Evolutionary conservation across 2,329 filamentous ascomycete genomes (phyloP).

Genomic region (Leptosphaerulina australis): DNA sequence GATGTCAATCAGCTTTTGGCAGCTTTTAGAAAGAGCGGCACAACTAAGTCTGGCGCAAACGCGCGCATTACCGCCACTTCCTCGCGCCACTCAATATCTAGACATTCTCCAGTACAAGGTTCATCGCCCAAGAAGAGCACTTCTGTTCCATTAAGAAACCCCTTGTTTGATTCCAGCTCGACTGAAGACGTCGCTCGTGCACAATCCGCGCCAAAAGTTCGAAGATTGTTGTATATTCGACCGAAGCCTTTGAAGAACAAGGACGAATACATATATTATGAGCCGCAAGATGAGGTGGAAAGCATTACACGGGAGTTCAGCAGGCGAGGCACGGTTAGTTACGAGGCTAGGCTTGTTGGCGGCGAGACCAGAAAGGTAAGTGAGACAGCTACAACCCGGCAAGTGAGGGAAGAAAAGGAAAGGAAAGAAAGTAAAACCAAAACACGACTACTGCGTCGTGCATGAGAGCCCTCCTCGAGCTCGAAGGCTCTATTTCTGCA

Average conservation of each 20-base stretch:
- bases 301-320: conserved; percentile 49
- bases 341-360: conserved; percentile 53
- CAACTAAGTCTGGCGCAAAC: neutral
- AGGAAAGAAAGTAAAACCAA: conserved; percentile 7
- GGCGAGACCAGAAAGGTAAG: conserved; percentile 51
- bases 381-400: conserved; percentile 10
- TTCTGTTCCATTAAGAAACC: conserved; percentile 23
- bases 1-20: conserved; percentile 36
- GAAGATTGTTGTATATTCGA: conserved; percentile 33
- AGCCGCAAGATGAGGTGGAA: conserved; percentile 45
- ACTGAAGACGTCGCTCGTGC: conserved; percentile 1
- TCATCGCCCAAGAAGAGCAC: conserved; percentile 3
- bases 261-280: conserved; percentile 44
- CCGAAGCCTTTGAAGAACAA: conserved; percentile 32
- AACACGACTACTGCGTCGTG: neutral
- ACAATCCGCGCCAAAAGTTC: conserved; percentile 6
- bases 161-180: conserved; percentile 26
- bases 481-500: neutral
- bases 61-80: neutral
- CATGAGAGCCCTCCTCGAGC: neutral
- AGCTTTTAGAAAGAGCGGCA: conserved; percentile 28
- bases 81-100: neutral
- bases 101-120: neutral
- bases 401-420: conserved; percentile 10
- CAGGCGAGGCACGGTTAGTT: conserved; percentile 42